Conservation (phyloP, 495 filamentous ascomycete species). For the Talaromyces liani region DNA sequence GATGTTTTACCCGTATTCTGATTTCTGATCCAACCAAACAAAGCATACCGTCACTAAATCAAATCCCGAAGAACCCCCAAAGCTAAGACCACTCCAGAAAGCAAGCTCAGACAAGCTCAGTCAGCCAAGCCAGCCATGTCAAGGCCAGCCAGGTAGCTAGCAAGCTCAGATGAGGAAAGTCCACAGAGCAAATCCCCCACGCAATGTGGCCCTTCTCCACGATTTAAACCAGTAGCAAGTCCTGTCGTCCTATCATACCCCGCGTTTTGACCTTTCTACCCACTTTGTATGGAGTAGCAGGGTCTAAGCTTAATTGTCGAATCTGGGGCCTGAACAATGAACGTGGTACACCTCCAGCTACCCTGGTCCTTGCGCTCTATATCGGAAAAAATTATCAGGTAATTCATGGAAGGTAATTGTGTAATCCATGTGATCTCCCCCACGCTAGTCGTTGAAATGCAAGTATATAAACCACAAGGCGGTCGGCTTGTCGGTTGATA, state of each 20-base stretch:
- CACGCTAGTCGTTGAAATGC: neutral
- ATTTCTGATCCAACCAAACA: neutral
- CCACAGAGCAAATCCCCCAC: constrained; percentile 1
- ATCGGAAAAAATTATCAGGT: neutral
- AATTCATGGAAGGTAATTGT: neutral
- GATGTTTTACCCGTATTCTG: neutral
- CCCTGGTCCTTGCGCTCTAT: neutral
- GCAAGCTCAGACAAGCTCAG: neutral
- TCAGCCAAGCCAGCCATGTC: neutral
- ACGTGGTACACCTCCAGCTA: neutral
- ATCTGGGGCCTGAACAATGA: neutral
- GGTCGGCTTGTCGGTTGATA: neutral
- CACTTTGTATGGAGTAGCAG: neutral
- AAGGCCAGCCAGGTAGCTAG: neutral
- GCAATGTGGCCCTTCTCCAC: neutral
- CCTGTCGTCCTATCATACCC: neutral
- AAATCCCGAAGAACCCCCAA: neutral
- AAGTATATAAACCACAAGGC: constrained; percentile 1
- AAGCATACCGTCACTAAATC: neutral
- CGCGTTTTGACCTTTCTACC: constrained; percentile 1
- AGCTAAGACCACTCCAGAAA: neutral
- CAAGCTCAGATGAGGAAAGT: neutral
- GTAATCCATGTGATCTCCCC: neutral
- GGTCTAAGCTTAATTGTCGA: neutral
- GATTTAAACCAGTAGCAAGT: neutral